Conservation (phyloP, 2,329 filamentous ascomycete genomes). For the Penicillium crustosum region DNA sequence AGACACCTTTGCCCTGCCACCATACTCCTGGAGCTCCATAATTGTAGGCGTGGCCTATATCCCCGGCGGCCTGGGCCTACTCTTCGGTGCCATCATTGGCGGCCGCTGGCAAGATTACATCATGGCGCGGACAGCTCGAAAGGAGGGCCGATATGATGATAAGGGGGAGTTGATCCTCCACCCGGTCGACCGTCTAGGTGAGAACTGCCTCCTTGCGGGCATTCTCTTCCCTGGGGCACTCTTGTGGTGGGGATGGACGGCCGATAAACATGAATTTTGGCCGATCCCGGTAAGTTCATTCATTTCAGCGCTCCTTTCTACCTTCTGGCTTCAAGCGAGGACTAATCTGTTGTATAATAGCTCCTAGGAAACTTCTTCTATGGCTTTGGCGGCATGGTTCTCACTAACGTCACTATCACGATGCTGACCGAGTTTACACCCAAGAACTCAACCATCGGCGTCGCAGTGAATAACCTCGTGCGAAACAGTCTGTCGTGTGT, state of each 20-base stretch:
- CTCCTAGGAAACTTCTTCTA: conserved; percentile 1
- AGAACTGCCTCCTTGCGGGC: neutral
- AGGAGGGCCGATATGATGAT: neutral
- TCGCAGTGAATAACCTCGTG: neutral
- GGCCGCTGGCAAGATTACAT: conserved; percentile 5
- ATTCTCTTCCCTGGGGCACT: neutral
- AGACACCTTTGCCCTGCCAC: neutral
- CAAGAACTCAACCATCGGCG: neutral
- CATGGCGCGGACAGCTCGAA: neutral
- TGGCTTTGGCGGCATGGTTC: neutral
- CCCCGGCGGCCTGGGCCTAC: neutral
- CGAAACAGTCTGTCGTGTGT: neutral
- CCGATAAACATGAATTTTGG: neutral
- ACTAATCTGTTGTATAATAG: neutral
- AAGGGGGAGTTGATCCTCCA: neutral
- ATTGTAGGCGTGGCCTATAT: neutral
- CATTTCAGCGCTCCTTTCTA: neutral
- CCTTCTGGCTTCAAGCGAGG: too few relatives aligned
- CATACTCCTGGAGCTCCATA: neutral
- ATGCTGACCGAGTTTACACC: neutral
- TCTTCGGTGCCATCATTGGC: neutral
- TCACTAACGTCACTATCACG: neutral
- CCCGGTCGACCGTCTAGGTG: neutral
- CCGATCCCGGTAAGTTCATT: neutral
- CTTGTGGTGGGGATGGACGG: neutral